phyloP scores from a whole-genome alignment of 106 monocot species.

The Platanthera zijinensis region DNA sequence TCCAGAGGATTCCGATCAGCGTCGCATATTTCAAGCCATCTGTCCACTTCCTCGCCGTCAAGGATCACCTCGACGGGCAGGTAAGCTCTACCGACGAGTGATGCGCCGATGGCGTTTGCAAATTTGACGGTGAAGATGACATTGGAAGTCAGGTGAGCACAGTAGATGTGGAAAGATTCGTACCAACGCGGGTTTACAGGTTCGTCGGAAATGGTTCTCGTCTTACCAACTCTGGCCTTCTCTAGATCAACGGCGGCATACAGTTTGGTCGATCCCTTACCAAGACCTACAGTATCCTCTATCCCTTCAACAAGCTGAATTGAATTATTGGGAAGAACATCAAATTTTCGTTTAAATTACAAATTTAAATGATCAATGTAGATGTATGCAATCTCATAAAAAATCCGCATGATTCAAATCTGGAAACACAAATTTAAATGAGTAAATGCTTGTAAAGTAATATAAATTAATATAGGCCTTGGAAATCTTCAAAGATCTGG shows the following conservation, averaged over 20 bases:
- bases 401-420: not conserved
- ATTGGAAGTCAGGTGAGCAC: slow-evolving; percentile 14
- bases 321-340: not conserved
- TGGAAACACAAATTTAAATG: not conserved
- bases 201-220: slow-evolving; percentile 30
- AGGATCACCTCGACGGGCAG: slow-evolving; percentile 16
- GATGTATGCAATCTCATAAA: not conserved
- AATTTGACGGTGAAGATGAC: slow-evolving; percentile 28
- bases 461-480: not conserved
- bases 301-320: slow-evolving; percentile 30
- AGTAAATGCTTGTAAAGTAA: not conserved
- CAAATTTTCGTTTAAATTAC: not conserved
- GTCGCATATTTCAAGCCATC: slow-evolving; percentile 26
- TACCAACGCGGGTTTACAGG: slow-evolving; percentile 22
- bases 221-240: slow-evolving; percentile 49
- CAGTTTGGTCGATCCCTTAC: slow-evolving; percentile 25
- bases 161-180: slow-evolving; percentile 28
- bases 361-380: not conserved
- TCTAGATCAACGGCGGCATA: slow-evolving; percentile 51
- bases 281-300: slow-evolving; percentile 28
- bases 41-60: slow-evolving; percentile 18
- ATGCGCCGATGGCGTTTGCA: slow-evolving; percentile 18
- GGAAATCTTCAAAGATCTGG: not conserved
- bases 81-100: slow-evolving; percentile 23
- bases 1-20: slow-evolving; percentile 13